Evolutionary conservation across 2,329 filamentous ascomycete genomes (phyloP), one percentile per base, ranked within the genome.

Genomic region (Pseudogymnoascus sp.): DNA sequence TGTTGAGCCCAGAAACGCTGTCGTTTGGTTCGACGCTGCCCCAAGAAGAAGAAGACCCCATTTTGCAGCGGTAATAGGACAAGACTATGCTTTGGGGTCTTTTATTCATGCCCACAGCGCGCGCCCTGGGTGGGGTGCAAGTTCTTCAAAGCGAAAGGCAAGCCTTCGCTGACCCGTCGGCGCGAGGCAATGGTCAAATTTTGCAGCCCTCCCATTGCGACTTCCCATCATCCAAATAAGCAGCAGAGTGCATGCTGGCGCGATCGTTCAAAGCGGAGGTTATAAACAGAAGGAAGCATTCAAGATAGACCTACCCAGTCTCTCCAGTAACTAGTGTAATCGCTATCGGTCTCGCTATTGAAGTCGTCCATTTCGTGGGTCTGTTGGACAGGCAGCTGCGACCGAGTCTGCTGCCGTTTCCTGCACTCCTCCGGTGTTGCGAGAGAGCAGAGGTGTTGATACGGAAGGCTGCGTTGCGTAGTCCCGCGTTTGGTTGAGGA

Each of bases 241-340:
- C 58, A 60, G 20, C 16, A 60, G 2, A n/a, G 58, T 2, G 39
- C 5, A 14, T 34, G 47, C 47, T 28, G 14, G 16, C 5, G 28
- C 47, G 30, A 6, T 32, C 30, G 16, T 18, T 18, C 16, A 12
- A 54, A 32, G 28, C 9, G 32, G 28, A 34, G 54, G 38, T 59
- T 43, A 65, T 62, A 28, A 62, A 37, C 50, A 35, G 57, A 25
- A 58, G 57, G 57, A 58, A 58, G 47, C 32, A 16, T 12, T 50
- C 43, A 30, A n/a, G 22, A 20, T 54, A 58, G 41, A 86, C 90
- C 79, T 80, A 97, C 94, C 94, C 94, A 99, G 78, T 99, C 94
- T 74, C 93, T 83, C 94, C 94, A 99, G 76, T 97, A 99, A 77
- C 91, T 97, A 57, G 94, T 97, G 74, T 97, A 99, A 78, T 99